A percentile compares a stretch with the other conserved stretches of the same genome.
These are phyloP conservation scores for Aspergillus brasiliensis DNA, from an alignment of 2,329 filamentous ascomycete genomes.

Conservation along the genomic window DNA sequence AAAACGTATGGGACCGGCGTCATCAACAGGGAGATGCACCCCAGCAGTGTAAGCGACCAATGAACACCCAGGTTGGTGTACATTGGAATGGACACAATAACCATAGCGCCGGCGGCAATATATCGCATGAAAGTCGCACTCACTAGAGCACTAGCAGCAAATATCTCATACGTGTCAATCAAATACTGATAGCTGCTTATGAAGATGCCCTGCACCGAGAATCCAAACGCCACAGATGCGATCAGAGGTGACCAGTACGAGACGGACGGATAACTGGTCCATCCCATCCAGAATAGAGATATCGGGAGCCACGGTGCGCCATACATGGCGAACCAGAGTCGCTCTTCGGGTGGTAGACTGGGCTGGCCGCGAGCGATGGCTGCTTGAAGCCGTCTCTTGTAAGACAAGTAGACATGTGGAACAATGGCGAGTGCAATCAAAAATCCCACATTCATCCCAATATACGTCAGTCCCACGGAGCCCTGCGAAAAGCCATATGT, in stretches of 20 bases:
- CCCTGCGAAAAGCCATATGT: conserved; percentile 51
- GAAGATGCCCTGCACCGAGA: conserved; percentile 52
- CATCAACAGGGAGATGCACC: conserved; percentile 37
- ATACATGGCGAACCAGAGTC: conserved; percentile 57
- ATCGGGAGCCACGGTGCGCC: conserved; percentile 54
- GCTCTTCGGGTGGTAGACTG: conserved; percentile 54
- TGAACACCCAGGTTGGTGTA: conserved; percentile 43
- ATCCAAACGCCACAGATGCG: conserved; percentile 55
- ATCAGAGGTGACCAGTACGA: conserved; percentile 53
- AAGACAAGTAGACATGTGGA: conserved; percentile 43
- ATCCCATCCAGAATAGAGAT: conserved; percentile 61
- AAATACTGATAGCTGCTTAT: conserved; percentile 58
- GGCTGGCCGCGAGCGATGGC: conserved; percentile 30
- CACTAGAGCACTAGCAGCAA: conserved; percentile 52
- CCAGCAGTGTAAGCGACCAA: conserved; percentile 46
- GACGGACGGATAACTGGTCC: conserved; percentile 51
- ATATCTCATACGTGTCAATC: conserved; percentile 57
- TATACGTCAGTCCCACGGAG: conserved; percentile 51
- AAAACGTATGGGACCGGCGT: conserved; percentile 50
- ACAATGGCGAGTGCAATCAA: conserved; percentile 41
- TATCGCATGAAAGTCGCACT: conserved; percentile 46
- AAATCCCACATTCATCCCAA: conserved; percentile 50
- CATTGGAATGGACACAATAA: conserved; percentile 36
- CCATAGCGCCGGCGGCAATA: conserved; percentile 39
- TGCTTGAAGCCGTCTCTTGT: conserved; percentile 33